Evolutionary conservation across 2,329 filamentous ascomycete species (phyloP).

Genomic region (Thermothelomyces thermophilus): DNA sequence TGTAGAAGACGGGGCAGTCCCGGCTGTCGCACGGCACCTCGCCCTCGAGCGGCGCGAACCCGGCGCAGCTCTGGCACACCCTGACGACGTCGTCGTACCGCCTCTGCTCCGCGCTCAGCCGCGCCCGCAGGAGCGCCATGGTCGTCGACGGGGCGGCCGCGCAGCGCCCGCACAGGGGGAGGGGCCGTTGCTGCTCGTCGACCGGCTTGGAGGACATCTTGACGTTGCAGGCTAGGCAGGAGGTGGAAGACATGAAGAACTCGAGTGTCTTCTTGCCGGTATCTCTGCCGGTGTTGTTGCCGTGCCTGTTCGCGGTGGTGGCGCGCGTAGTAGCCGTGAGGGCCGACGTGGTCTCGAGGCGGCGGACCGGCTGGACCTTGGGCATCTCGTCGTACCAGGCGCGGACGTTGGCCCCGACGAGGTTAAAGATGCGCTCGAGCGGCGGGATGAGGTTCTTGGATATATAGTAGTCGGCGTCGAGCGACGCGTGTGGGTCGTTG

Average conservation of each 20-base stretch:
- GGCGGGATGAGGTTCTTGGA: slow-evolving; percentile 92
- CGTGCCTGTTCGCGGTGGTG: slow-evolving; percentile 19
- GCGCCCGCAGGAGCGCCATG: slow-evolving; percentile 55
- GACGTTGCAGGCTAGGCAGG: slow-evolving; percentile 68
- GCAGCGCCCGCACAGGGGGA: slow-evolving; percentile 55
- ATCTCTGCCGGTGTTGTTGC: neutral
- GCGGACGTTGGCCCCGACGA: slow-evolving; percentile 85
- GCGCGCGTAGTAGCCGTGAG: slow-evolving; percentile 10
- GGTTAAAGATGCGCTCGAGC: slow-evolving; percentile 90
- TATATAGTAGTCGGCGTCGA: slow-evolving; percentile 97
- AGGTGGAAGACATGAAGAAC: slow-evolving; percentile 77
- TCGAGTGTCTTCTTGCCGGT: slow-evolving; percentile 70
- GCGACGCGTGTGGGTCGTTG: slow-evolving; percentile 65
- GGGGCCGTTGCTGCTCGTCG: slow-evolving; percentile 15
- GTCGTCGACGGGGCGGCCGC: slow-evolving; percentile 49
- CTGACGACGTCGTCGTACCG: slow-evolving; percentile 57
- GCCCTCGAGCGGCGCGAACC: slow-evolving; percentile 59
- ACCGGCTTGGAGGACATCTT: slow-evolving; percentile 34
- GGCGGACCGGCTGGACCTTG: slow-evolving; percentile 70
- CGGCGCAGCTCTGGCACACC: slow-evolving; percentile 76
- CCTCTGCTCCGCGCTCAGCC: slow-evolving; percentile 57
- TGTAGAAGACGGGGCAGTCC: slow-evolving; percentile 91
- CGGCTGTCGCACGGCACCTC: slow-evolving; percentile 81
- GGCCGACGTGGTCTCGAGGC: slow-evolving; percentile 40
- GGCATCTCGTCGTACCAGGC: slow-evolving; percentile 97